Evolutionary conservation across 2,329 filamentous ascomycete species (phyloP).

Genomic region (Kalmusia sp.): DNA sequence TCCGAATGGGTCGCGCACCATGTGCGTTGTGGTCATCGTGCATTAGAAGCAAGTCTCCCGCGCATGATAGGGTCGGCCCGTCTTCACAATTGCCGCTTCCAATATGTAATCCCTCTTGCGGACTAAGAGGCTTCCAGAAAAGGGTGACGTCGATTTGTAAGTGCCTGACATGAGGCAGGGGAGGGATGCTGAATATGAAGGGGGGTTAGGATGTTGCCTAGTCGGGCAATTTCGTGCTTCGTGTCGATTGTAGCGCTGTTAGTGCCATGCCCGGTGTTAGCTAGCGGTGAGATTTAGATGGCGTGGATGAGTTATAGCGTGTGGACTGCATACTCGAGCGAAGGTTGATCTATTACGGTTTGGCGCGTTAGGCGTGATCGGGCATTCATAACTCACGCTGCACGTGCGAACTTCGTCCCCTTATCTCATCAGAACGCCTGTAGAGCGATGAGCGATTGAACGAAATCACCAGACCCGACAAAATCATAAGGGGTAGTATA

Average conservation of each 20-base stretch:
- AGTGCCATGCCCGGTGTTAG: background rate
- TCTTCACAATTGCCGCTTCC: background rate
- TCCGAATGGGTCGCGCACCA: constrained; percentile 10
- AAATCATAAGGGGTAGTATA: too few relatives aligned
- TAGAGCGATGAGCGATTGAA: too few relatives aligned
- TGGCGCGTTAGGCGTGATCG: background rate
- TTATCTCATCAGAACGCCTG: too few relatives aligned
- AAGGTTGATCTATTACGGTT: background rate
- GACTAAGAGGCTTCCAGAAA: too few relatives aligned
- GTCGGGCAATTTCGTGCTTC: background rate
- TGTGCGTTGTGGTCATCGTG: constrained; percentile 18
- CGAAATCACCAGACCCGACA: too few relatives aligned
- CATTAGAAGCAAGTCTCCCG: constrained; percentile 3
- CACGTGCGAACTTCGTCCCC: too few relatives aligned
- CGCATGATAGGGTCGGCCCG: background rate
- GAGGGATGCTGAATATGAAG: too few relatives aligned
- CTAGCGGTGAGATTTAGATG: background rate
- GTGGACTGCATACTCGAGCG: background rate
- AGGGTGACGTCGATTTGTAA: too few relatives aligned
- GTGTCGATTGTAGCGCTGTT: background rate
- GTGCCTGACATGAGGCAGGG: too few relatives aligned
- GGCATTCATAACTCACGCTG: too few relatives aligned
- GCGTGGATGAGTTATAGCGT: background rate
- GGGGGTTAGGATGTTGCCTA: too few relatives aligned
- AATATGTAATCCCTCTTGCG: constrained; percentile 1